A percentile compares a stretch with the other conserved stretches of the same genome.
Conservation (phyloP, 768 basidiomycete species). For the Hygrophorus pudorinus region DNA sequence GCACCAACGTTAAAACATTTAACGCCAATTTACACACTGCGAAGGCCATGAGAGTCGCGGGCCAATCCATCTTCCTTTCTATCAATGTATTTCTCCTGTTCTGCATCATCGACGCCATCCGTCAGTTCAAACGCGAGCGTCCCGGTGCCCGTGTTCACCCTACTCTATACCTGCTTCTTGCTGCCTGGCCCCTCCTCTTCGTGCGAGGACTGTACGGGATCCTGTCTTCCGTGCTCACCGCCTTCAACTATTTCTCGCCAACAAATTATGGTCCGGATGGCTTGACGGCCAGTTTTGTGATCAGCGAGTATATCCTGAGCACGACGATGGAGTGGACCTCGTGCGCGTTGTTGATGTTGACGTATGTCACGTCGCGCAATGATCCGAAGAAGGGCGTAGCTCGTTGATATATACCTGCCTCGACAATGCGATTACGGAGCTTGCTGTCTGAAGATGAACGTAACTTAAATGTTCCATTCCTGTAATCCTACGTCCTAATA, state of each 20-base stretch:
- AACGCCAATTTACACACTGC: constrained; percentile 13
- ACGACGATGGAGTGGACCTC: constrained; percentile 20
- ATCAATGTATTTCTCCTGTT: constrained; percentile 17
- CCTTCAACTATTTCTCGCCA: constrained; percentile 18
- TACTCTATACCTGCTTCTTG: constrained; percentile 19
- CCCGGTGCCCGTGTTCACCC: constrained; percentile 14
- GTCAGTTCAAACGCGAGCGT: constrained; percentile 12
- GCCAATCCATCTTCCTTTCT: constrained; percentile 24
- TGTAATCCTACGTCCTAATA: too few species aligned
- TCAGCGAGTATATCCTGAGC: constrained; percentile 18
- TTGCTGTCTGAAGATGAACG: too few species aligned
- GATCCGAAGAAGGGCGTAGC: constrained; percentile 8
- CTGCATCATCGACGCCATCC: constrained; percentile 19
- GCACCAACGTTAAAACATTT: constrained; percentile 7
- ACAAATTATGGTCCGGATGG: constrained; percentile 15
- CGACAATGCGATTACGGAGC: too few species aligned
- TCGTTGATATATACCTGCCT: too few species aligned
- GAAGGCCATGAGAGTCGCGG: constrained; percentile 20
- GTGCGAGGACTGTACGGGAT: constrained; percentile 25
- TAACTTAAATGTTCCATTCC: too few species aligned
- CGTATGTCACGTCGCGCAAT: constrained; percentile 13
- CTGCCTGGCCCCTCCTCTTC: constrained; percentile 23
- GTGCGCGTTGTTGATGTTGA: constrained; percentile 15
- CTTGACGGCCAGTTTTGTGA: constrained; percentile 14
- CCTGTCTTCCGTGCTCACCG: constrained; percentile 14